Conservation (phyloP, 768 basidiomycete genomes). For the Russula ochroleuca region DNA sequence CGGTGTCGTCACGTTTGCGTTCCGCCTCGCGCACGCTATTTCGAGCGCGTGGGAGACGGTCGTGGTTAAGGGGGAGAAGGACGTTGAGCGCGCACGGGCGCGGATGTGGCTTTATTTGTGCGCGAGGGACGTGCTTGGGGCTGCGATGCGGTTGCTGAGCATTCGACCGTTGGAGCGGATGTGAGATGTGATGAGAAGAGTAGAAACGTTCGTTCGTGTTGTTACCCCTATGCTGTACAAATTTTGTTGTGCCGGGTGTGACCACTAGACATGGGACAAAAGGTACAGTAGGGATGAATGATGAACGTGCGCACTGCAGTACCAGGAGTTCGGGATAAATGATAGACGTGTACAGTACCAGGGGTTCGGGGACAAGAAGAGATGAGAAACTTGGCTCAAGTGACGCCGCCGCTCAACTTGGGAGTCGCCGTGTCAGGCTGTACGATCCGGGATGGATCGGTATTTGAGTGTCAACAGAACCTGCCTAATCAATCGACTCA, state of each 20-base stretch:
- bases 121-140: constrained; percentile 85
- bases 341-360: too few relatives aligned
- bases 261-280: not conserved
- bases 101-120: constrained; percentile 85
- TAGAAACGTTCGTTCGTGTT: too few relatives aligned
- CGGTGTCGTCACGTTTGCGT: constrained; percentile 86
- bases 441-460: too few relatives aligned
- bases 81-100: constrained; percentile 72
- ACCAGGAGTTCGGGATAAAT: too few relatives aligned
- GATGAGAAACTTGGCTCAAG: too few relatives aligned
- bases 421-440: too few relatives aligned
- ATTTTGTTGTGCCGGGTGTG: too few relatives aligned
- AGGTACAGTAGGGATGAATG: not conserved
- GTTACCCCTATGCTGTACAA: not conserved
- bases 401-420: too few relatives aligned
- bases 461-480: too few relatives aligned
- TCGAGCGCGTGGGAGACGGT: constrained; percentile 90
- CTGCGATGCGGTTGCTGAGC: constrained; percentile 83
- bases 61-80: constrained; percentile 77
- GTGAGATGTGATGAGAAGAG: too few relatives aligned
- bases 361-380: too few relatives aligned
- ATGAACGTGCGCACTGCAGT: not conserved
- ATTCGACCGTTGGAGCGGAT: constrained; percentile 90
- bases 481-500: too few relatives aligned
- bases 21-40: constrained; percentile 83